These are phyloP conservation scores for Corymbia calophylla DNA, from an alignment of 441 rosid species.

Conservation along the genomic window DNA sequence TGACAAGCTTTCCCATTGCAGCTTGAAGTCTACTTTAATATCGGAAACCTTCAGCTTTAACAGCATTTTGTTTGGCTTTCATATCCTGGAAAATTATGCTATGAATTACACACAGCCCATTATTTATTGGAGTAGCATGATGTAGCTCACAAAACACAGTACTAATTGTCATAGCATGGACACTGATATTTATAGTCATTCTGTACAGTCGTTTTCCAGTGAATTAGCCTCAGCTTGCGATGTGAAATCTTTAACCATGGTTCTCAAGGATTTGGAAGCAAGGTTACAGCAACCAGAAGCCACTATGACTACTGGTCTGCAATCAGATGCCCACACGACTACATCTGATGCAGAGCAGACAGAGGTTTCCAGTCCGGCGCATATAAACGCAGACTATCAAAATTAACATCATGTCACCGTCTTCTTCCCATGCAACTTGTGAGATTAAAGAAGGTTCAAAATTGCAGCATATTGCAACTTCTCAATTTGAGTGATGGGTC, in stretches of 20 bases:
- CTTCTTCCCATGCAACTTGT: neutral
- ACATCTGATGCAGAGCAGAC: neutral
- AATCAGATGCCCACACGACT: neutral
- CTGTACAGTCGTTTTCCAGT: slow-evolving; percentile 30
- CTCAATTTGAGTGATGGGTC: neutral
- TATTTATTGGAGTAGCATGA: neutral
- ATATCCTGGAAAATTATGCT: neutral
- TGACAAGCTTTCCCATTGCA: neutral
- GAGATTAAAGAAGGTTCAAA: neutral
- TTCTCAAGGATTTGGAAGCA: slow-evolving; percentile 60
- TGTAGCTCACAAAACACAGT: neutral
- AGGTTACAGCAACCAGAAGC: slow-evolving; percentile 44
- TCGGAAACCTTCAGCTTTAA: neutral
- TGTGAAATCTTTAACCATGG: slow-evolving; percentile 45
- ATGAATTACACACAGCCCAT: neutral
- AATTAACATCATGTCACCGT: neutral
- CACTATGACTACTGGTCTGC: neutral
- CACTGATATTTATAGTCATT: neutral
- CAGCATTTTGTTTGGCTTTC: neutral
- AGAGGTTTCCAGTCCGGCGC: neutral
- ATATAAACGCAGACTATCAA: neutral
- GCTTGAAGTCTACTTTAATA: neutral
- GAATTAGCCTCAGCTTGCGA: slow-evolving; percentile 38
- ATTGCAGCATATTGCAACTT: neutral
- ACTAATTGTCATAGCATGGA: neutral